Evolutionary conservation across 2,329 filamentous ascomycete species (phyloP).

Genomic region (Fusarium domesticum): DNA sequence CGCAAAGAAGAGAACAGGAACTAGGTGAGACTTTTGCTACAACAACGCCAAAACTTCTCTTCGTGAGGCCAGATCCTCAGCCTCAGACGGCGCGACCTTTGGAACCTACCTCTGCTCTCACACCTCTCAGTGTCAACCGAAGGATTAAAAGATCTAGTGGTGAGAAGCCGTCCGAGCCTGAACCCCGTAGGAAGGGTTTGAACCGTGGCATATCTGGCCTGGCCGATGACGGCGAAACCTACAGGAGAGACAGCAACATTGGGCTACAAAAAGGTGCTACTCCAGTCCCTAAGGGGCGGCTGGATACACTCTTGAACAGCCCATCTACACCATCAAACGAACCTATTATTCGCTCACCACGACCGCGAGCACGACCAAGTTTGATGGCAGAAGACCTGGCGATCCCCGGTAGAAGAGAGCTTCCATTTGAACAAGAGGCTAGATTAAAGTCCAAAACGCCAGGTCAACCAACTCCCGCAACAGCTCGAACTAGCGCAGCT

Average conservation of each 20-base stretch:
- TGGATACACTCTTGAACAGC: conserved; percentile 36
- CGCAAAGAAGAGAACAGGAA: conserved; percentile 7
- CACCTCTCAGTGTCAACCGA: conserved; percentile 38
- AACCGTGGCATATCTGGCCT: conserved; percentile 41
- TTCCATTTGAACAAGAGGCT: conserved; percentile 35
- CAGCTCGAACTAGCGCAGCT: conserved; percentile 3
- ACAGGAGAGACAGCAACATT: conserved; percentile 21
- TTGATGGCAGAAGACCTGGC: conserved; percentile 24
- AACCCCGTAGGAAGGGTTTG: conserved; percentile 25
- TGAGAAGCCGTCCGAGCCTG: conserved; percentile 19
- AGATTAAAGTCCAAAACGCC: conserved; percentile 11
- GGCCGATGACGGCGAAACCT: conserved; percentile 47
- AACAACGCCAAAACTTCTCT: conserved; percentile 17
- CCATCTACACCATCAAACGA: conserved; percentile 24
- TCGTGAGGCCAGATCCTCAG: conserved; percentile 18
- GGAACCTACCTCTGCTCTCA: conserved; percentile 32
- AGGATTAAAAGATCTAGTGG: conserved; percentile 22
- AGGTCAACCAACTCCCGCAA: conserved; percentile 9
- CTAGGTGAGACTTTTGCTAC: conserved; percentile 8
- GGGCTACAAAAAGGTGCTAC: not conserved
- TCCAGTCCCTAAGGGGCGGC: conserved; percentile 27
- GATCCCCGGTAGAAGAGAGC: conserved; percentile 41
- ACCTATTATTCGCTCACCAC: conserved; percentile 26
- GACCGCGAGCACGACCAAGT: conserved; percentile 16
- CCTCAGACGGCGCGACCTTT: conserved; percentile 19